Conservation (phyloP, 805 yeast genomes). For the Cyberlindnera sargentensis region DNA sequence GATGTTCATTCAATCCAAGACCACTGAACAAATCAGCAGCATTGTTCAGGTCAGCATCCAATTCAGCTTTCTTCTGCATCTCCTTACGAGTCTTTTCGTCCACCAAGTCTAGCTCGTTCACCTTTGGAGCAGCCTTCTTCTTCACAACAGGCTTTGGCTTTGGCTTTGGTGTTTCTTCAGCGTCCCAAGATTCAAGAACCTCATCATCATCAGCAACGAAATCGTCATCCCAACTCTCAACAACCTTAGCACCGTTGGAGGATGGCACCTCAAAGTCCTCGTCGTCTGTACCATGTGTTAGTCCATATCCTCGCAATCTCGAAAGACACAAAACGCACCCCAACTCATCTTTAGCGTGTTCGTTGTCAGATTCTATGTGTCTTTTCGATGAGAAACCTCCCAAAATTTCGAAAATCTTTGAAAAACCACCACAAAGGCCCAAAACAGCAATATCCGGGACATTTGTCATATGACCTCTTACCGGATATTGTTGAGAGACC, state of each 20-base stretch:
- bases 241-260: constrained; percentile 40
- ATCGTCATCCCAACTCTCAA: constrained; percentile 79
- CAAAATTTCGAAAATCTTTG: not conserved
- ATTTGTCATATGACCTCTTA: too few species aligned
- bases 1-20: constrained; percentile 44
- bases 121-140: constrained; percentile 22
- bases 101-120: constrained; percentile 52
- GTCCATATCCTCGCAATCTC: not conserved
- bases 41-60: constrained; percentile 80
- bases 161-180: constrained; percentile 55
- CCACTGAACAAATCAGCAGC: constrained; percentile 92
- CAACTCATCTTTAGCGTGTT: constrained; percentile 1
- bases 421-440: not conserved
- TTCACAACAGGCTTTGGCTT: constrained; percentile 23
- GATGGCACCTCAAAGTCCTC: constrained; percentile 78
- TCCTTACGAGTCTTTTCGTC: constrained; percentile 75
- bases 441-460: not conserved
- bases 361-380: not conserved
- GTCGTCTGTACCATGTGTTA: constrained; percentile 46
- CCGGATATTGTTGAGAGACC: too few species aligned
- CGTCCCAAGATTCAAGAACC: constrained; percentile 87
- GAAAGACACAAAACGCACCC: not conserved
- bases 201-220: constrained; percentile 64
- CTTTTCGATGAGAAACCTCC: not conserved
- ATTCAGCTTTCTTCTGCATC: constrained; percentile 70